Evolutionary conservation across 345 rosid species (phyloP).

Genomic region (Moringa oleifera): DNA sequence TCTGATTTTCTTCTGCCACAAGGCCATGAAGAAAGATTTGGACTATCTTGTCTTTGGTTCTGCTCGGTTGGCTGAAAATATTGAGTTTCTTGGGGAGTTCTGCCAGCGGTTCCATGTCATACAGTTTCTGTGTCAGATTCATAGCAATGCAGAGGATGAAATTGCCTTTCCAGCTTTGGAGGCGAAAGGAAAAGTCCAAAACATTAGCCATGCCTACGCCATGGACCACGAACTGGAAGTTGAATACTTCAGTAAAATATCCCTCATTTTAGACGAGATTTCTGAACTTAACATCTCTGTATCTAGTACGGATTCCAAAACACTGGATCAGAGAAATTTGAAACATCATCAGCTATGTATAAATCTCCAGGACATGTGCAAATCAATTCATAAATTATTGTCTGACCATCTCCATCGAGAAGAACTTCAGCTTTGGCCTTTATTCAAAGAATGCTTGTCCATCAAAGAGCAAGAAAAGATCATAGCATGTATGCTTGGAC

Average conservation of each 20-base stretch:
- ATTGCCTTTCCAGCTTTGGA: slow-evolving; percentile 81
- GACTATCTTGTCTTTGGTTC: slow-evolving; percentile 62
- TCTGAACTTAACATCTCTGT: slow-evolving; percentile 30
- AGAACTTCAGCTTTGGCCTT: slow-evolving; percentile 73
- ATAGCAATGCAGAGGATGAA: slow-evolving; percentile 75
- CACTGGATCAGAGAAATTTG: slow-evolving; percentile 18
- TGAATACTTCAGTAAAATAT: slow-evolving; percentile 43
- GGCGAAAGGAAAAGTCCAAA: slow-evolving; percentile 52
- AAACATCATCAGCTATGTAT: slow-evolving; percentile 41
- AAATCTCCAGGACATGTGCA: slow-evolving; percentile 56
- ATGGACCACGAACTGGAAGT: slow-evolving; percentile 65
- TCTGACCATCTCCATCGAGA: slow-evolving; percentile 65
- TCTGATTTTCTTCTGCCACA: slow-evolving; percentile 72
- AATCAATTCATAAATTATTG: slow-evolving; percentile 55
- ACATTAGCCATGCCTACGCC: slow-evolving; percentile 56
- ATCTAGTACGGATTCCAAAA: slow-evolving; percentile 21
- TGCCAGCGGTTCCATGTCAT: slow-evolving; percentile 46
- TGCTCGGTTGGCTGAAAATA: slow-evolving; percentile 43
- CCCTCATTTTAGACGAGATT: slow-evolving; percentile 58
- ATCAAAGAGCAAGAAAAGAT: slow-evolving; percentile 70
- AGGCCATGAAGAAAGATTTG: slow-evolving; percentile 71
- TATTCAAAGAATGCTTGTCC: slow-evolving; percentile 55
- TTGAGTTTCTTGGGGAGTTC: slow-evolving; percentile 48
- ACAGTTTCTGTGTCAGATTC: slow-evolving; percentile 48
- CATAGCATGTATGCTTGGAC: slow-evolving; percentile 61